Conservation (phyloP, 257 asterid species). For the Fraxinus cuspidata region DNA sequence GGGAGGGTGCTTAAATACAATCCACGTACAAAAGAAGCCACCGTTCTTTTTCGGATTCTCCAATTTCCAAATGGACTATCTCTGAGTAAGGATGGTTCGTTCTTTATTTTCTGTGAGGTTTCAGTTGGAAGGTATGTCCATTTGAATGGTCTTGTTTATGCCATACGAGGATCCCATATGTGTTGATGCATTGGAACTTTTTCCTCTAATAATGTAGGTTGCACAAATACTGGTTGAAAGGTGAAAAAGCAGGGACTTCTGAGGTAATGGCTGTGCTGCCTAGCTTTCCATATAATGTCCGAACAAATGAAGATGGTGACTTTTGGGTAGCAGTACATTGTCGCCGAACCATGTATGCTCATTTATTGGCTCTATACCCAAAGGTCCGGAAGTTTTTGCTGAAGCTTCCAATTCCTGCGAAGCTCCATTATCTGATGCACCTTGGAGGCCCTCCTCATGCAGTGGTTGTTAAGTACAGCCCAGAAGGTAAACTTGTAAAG, state of each 20-base stretch:
- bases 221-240: slow-evolving; percentile 82
- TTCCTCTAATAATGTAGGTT: slow-evolving; percentile 43
- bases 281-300: slow-evolving; percentile 79
- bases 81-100: slow-evolving; percentile 81
- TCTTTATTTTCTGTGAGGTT: slow-evolving; percentile 79
- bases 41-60: slow-evolving; percentile 64
- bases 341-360: slow-evolving; percentile 60
- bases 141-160: background rate
- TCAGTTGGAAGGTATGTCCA: slow-evolving; percentile 65
- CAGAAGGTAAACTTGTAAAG: slow-evolving; percentile 75
- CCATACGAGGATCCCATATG: background rate
- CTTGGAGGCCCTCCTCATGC: slow-evolving; percentile 75
- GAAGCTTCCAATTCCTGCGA: slow-evolving; percentile 76
- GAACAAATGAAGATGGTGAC: slow-evolving; percentile 74
- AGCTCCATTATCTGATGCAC: slow-evolving; percentile 67
- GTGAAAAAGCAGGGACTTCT: slow-evolving; percentile 66
- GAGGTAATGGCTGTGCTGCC: slow-evolving; percentile 73
- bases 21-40: slow-evolving; percentile 62
- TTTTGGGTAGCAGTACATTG: slow-evolving; percentile 91
- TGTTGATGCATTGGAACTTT: background rate
- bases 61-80: slow-evolving; percentile 91
- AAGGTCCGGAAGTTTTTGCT: slow-evolving; percentile 50
- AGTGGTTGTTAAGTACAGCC: slow-evolving; percentile 61
- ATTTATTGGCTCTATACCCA: slow-evolving; percentile 52
- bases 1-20: slow-evolving; percentile 86